These are phyloP conservation scores for Golubevia pallescens DNA, from an alignment of 1,284 basidiomycete species.

Conservation along the genomic window DNA sequence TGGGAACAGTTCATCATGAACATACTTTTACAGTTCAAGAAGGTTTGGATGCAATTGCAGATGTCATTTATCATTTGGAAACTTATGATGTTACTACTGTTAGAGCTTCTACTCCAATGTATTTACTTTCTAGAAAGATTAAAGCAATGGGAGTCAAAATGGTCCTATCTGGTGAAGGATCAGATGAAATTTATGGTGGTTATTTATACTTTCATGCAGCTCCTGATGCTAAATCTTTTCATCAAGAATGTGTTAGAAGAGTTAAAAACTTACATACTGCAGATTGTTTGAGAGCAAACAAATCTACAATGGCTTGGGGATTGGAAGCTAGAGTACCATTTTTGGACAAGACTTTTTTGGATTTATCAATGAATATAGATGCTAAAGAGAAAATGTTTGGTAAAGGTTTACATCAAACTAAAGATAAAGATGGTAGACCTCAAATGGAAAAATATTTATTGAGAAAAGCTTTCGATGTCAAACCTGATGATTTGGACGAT, in stretches of 20 bases:
- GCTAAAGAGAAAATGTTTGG: slow-evolving; percentile 87
- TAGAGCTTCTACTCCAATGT: slow-evolving; percentile 97
- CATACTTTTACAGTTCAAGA: slow-evolving; percentile 99
- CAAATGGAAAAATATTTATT: slow-evolving; percentile 64
- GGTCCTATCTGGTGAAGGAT: slow-evolving; percentile 97
- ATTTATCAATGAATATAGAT: slow-evolving; percentile 89
- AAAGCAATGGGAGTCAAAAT: slow-evolving; percentile 99
- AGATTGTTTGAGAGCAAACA: slow-evolving; percentile 98
- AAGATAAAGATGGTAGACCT: slow-evolving; percentile 45
- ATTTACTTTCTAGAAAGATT: slow-evolving; percentile 94
- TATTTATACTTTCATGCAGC: slow-evolving; percentile 99
- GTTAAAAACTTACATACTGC: slow-evolving; percentile 98
- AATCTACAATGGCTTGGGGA: slow-evolving; percentile 99
- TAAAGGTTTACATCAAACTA: slow-evolving; percentile 70
- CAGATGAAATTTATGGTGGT: slow-evolving; percentile 97
- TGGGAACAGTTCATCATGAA: slow-evolving; percentile 96
- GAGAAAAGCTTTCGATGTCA: slow-evolving; percentile 61
- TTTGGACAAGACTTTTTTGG: slow-evolving; percentile 95
- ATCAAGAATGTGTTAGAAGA: slow-evolving; percentile 91
- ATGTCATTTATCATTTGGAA: slow-evolving; percentile 98
- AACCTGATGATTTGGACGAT: slow-evolving; percentile 51
- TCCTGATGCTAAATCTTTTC: slow-evolving; percentile 85
- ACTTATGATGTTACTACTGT: slow-evolving; percentile 99
- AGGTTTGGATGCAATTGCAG: slow-evolving; percentile 94
- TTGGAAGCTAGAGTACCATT: slow-evolving; percentile 98